These are phyloP conservation scores for Pisolithus sp. DNA, from an alignment of 768 basidiomycete genomes.

Conservation along the genomic window DNA sequence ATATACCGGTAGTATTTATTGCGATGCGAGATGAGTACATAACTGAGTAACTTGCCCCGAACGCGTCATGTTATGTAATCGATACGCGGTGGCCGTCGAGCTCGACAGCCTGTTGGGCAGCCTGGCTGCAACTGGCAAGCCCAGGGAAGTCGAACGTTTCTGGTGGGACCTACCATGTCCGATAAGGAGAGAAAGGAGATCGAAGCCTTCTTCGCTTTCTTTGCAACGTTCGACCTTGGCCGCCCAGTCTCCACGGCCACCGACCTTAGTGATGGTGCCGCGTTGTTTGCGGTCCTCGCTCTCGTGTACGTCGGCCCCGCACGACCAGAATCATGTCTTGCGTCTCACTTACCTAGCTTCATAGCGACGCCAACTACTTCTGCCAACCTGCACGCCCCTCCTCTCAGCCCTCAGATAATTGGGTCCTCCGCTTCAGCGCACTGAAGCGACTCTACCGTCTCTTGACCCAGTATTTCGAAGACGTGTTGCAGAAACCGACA, in stretches of 20 bases:
- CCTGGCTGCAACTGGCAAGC: neutral
- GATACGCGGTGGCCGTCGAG: slow-evolving; percentile 2
- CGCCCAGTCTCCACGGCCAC: slow-evolving; percentile 54
- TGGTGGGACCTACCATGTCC: slow-evolving; percentile 18
- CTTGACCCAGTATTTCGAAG: slow-evolving; percentile 83
- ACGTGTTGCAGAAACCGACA: slow-evolving; percentile 76
- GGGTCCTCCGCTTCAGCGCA: slow-evolving; percentile 79
- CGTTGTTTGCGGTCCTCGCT: slow-evolving; percentile 68
- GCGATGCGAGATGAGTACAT: too few relatives aligned
- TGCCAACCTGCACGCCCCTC: slow-evolving; percentile 52
- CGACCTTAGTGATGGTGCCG: slow-evolving; percentile 77
- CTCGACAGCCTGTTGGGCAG: neutral
- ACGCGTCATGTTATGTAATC: slow-evolving; percentile 18
- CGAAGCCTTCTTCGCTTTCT: slow-evolving; percentile 77
- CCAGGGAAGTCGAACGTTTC: neutral
- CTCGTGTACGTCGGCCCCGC: slow-evolving; percentile 51
- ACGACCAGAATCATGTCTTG: neutral
- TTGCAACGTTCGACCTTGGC: slow-evolving; percentile 63
- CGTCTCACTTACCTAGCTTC: slow-evolving; percentile 3
- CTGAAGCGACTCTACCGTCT: slow-evolving; percentile 83
- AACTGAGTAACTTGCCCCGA: too few relatives aligned
- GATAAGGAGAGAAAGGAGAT: slow-evolving; percentile 54
- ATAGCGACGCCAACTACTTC: slow-evolving; percentile 77
- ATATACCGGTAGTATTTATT: too few relatives aligned
- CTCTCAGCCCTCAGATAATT: slow-evolving; percentile 71